Evolutionary conservation across 2,329 filamentous ascomycete species (phyloP), one percentile per base, ranked within the genome.

Genomic region (Colletotrichum filicis): DNA sequence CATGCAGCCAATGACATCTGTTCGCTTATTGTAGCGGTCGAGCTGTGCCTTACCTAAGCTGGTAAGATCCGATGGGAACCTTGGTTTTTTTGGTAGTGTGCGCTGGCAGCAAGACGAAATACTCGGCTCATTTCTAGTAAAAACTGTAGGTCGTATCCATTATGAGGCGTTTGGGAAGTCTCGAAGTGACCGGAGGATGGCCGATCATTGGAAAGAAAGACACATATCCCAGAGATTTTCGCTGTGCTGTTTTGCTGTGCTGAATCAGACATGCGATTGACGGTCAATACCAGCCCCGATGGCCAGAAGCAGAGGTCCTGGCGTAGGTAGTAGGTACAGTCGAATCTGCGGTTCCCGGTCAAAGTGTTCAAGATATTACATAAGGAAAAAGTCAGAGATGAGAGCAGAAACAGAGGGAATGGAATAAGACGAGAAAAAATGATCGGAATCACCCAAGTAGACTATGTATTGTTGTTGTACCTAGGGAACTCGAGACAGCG

Each of bases 41-140:
- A 14, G 11, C 7, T 11, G 12, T 8, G 30, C 37, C 58, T 72
- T 68, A 72, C 37, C 58, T 72, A 72, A 72, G 69, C 65, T 61
- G 32, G 52, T 49, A 28, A 26, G 56, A 61, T 46, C 52, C 62
- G 52, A 16, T 42, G 24, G 26, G 52, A 65, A 71, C 65, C 68
- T 68, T n/a, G 49, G 46, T 19, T 37, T 68, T 63, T 63, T 46
- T 35, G 61, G 37, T 66, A 62, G 52, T 60, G 52, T 42, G 62
- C 62, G 62, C 52, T 65, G 61, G 52, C 62, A 65, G 35, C 16
- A 65, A 57, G 52, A 57, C 52, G 52, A 16, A 65, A 30, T 57
- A 22, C 32, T 65, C 52, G 62, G 32, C 49, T 32, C 28, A 64
- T 55, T 64, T 16, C 5, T 24, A 55, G 61, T 55, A 46, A 19